Evolutionary conservation across 257 asterid genomes (phyloP), one percentile per base, ranked within the genome.

Genomic region (Fraxinus cuspidata): DNA sequence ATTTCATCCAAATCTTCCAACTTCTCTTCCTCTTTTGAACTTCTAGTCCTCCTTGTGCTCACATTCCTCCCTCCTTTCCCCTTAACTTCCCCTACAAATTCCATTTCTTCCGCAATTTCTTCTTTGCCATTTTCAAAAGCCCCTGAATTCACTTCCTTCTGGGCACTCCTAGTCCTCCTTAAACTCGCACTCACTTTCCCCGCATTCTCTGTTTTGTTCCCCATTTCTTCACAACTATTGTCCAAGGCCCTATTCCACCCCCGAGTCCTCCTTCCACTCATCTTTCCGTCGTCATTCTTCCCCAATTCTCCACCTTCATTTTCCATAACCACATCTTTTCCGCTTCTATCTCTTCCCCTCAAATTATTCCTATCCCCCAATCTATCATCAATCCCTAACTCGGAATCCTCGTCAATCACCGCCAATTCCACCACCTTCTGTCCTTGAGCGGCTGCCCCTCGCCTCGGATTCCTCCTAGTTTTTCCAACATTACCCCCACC

Each of bases 361-460:
- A 64, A 74, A 49, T 53, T 38, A 15, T 35, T 32, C 53, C 29
- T 72, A 65, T 29, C 71, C 38, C 73, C 49, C 44, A 53, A 32
- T 9, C 67, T 9, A 53, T 15, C 38, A 70, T 29, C 80, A n/a
- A 85, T 80, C 81, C 85, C 82, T 77, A 86, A 77, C 47, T 83
- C 92, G 0, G 79, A 40, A 80, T 80, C 78, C 86, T 88, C 92
- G 29, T 78, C 88, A 73, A 81, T 74, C 35, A 79, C 87, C 72
- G 25, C 87, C 81, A 82, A 79, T 76, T 82, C 82, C 37, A 63
- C 51, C 42, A 27, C 70, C 85, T 81, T 74, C 71, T 74, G 25
- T 80, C 85, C 67, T 84, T 71, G 38, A 63, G 34, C 19, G 7
- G 69, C n/a, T 27, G 15, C 84, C 70, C 85, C 49, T 23, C 84